phyloP scores from a whole-genome alignment of 2,329 filamentous ascomycete species.

The Elsinoe fawcettii region DNA sequence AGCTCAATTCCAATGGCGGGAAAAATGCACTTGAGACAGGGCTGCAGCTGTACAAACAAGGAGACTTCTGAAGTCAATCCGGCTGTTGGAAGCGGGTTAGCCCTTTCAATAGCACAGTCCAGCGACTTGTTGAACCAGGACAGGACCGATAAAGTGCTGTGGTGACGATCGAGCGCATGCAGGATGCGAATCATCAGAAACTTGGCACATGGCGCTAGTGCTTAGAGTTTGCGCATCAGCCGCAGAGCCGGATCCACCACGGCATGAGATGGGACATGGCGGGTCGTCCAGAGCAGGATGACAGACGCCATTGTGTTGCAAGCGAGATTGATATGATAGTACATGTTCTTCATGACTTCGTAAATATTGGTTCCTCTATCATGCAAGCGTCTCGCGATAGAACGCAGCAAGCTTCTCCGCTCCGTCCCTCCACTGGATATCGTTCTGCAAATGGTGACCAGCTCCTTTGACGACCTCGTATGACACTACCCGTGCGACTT shows the following conservation, averaged over 20 bases:
- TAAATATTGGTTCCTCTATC: not conserved
- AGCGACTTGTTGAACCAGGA: slow-evolving; percentile 2
- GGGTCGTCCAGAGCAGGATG: not conserved
- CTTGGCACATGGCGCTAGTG: slow-evolving; percentile 7
- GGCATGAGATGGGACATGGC: not conserved
- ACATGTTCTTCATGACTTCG: not conserved
- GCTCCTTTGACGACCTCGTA: slow-evolving; percentile 38
- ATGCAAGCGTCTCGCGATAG: slow-evolving; percentile 21
- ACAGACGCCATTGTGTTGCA: not conserved
- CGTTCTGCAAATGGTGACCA: slow-evolving; percentile 49
- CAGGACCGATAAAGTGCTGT: not conserved
- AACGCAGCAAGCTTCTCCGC: slow-evolving; percentile 41
- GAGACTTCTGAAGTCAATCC: not conserved
- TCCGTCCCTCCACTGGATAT: slow-evolving; percentile 43
- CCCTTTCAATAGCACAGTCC: slow-evolving; percentile 8
- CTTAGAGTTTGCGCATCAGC: slow-evolving; percentile 4
- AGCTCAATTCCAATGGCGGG: not conserved
- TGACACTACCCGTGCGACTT: slow-evolving; percentile 31
- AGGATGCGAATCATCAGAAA: slow-evolving; percentile 10
- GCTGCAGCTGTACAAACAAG: not conserved
- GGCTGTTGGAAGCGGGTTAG: not conserved
- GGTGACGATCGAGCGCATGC: slow-evolving; percentile 11
- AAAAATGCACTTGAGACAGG: not conserved
- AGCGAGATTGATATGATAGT: not conserved
- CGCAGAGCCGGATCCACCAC: not conserved